phyloP scores from a whole-genome alignment of 305 asterid genomes.

The Solanum hybrid region DNA sequence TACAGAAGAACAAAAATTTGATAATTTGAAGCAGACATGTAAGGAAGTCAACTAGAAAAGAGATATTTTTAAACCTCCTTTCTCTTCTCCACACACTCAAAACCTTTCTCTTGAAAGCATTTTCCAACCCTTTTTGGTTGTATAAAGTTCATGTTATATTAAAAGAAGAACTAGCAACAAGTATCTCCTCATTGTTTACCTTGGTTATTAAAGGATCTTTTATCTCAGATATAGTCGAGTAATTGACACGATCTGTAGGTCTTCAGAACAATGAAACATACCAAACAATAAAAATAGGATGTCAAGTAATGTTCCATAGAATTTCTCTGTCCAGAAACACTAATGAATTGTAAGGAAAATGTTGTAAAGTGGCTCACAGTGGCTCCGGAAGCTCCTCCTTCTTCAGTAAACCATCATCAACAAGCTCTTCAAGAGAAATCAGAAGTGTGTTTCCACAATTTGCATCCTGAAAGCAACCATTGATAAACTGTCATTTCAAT shows the following conservation, averaged over 20 bases:
- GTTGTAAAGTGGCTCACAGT: slow-evolving; percentile 38
- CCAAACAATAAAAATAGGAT: neutral
- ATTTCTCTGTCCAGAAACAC: neutral
- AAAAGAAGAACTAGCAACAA: neutral
- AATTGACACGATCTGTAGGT: slow-evolving; percentile 63
- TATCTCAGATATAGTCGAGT: slow-evolving; percentile 53
- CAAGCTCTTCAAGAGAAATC: slow-evolving; percentile 92
- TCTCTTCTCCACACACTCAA: neutral
- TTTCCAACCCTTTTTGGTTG: neutral
- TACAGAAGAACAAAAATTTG: neutral
- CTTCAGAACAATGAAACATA: slow-evolving; percentile 32
- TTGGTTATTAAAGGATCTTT: slow-evolving; percentile 77
- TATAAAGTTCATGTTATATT: neutral
- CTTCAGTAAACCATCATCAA: slow-evolving; percentile 68
- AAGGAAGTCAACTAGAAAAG: neutral
- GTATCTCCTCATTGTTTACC: slow-evolving; percentile 28
- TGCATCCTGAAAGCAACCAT: slow-evolving; percentile 66
- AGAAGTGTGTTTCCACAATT: slow-evolving; percentile 90
- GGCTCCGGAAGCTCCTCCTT: slow-evolving; percentile 85
- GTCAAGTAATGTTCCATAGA: neutral
- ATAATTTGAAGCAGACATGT: neutral
- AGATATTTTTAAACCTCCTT: neutral
- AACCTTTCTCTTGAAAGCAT: neutral
- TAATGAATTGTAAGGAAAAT: neutral
- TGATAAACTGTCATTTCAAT: neutral